A percentile compares a stretch with the other conserved stretches of the same genome.
These are phyloP conservation scores for Phellinidium pouzarii DNA, from an alignment of 1,284 basidiomycete genomes.

Conservation along the genomic window DNA sequence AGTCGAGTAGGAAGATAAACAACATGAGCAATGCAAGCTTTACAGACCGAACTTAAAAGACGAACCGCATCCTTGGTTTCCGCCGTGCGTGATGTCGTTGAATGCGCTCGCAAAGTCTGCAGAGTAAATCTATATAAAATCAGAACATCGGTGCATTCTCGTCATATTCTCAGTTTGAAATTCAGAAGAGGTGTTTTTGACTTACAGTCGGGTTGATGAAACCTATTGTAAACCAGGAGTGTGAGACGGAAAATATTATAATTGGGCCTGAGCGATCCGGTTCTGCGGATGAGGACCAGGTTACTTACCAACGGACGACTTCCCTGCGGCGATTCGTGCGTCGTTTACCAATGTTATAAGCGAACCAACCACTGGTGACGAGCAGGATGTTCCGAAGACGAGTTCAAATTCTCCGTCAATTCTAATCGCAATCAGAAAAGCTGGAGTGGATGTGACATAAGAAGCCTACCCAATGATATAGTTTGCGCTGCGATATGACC, in stretches of 20 bases:
- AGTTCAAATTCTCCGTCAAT: conserved; percentile 22
- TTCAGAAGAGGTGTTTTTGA: background rate
- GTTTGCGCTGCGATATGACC: conserved; percentile 16
- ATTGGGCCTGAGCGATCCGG: background rate
- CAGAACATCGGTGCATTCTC: background rate
- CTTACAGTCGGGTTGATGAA: conserved; percentile 23
- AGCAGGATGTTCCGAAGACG: conserved; percentile 23
- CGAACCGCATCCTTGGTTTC: conserved; percentile 24
- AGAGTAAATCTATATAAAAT: conserved; percentile 26
- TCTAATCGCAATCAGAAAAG: conserved; percentile 9
- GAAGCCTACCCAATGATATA: conserved; percentile 20
- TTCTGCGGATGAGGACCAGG: background rate
- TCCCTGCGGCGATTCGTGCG: conserved; percentile 25
- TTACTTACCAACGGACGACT: conserved; percentile 23
- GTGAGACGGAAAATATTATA: background rate
- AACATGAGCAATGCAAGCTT: no score
- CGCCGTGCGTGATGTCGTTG: conserved; percentile 32
- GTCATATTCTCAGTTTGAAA: background rate
- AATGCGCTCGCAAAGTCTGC: conserved; percentile 23
- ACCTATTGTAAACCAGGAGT: conserved; percentile 13
- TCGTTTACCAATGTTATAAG: conserved; percentile 33
- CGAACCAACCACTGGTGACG: conserved; percentile 27
- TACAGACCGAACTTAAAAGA: background rate
- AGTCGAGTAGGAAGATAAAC: no score
- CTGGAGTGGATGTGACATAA: conserved; percentile 13